A percentile compares a stretch with the other conserved stretches of the same genome.
These are phyloP conservation scores for Gynostemma pentaphyllum DNA, from an alignment of 306 rosid species.

Conservation along the genomic window DNA sequence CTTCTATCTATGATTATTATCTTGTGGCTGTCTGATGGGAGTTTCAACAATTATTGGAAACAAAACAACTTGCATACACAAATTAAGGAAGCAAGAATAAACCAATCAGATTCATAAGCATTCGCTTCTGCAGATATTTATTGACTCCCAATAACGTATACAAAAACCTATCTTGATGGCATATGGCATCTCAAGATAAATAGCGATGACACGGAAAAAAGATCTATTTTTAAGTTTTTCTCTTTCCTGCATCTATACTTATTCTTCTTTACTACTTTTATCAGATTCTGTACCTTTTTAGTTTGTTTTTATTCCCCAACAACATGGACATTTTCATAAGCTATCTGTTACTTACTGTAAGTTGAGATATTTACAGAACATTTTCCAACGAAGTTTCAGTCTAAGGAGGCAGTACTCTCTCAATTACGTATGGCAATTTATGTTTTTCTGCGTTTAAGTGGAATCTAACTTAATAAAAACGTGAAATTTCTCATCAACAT, in stretches of 20 bases:
- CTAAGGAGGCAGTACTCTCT: too few relatives aligned
- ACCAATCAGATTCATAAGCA: background rate
- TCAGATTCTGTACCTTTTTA: background rate
- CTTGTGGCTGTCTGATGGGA: background rate
- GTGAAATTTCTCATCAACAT: background rate
- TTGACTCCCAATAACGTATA: background rate
- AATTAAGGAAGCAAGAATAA: background rate
- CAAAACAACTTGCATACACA: background rate
- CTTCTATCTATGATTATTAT: background rate
- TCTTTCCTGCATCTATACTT: background rate
- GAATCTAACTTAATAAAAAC: conserved; percentile 2
- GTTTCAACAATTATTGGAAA: background rate
- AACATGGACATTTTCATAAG: background rate
- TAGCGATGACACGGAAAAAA: background rate
- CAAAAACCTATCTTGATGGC: background rate
- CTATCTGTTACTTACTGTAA: background rate
- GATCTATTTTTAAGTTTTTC: background rate
- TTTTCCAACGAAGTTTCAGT: background rate
- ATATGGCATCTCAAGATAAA: background rate
- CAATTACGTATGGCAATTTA: too few relatives aligned
- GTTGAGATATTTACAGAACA: background rate
- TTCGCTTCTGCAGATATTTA: too few relatives aligned
- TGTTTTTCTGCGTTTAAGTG: background rate
- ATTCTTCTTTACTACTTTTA: background rate
- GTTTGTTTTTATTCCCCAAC: background rate